Evolutionary conservation across 805 yeast genomes (phyloP), one percentile per base, ranked within the genome.

Genomic region (Saccharomycopsis babjevae): DNA sequence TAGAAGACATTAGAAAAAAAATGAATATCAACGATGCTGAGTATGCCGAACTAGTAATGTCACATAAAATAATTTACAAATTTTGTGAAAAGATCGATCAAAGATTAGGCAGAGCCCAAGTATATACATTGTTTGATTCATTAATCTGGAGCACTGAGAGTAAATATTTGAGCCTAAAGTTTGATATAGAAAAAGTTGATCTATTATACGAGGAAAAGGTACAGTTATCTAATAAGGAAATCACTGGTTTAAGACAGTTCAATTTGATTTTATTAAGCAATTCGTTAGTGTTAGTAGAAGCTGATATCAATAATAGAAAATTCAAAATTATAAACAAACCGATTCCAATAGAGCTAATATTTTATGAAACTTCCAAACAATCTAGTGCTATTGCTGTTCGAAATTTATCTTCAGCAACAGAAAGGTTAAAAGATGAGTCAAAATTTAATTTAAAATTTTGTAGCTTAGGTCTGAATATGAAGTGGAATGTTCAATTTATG

Each of bases 51-150:
- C 54, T 63, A 28, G 39, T 50, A 30, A 61, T 40, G 16, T 61
- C 65, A 6, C 57, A 58, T 54, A 50, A 20, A 13, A 56, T 63
- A 15, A 50, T 50, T 11, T 20, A 56, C 6, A 50, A 43, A 13
- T 63, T 63, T 34, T 63, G 65, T 56, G 65, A 63, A 32, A 60
- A 57, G 25, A 50, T 63, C 7, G 50, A 63, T 52, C n/a, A 54
- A 15, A 15, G 65, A 28, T 52, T 61, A 20, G 65, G 65, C 5
- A 22, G 57, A 20, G 63, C 65, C 10, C 64, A 63, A 38, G 64
- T 61, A 15, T 28, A 52, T 36, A 40, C 60, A 7, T 20, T 63
- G 15, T 59, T 63, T n/a, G 36, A 57, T 15, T 38, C 36, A 32
- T 61, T 60, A 36, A 25, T 36, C 11, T 63, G 65, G 65, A 25